Percentiles rank a stretch among this genome's conserved stretches.
These are phyloP conservation scores for Elongisporangium anandrum DNA, from an alignment of 352 stramenopile genomes.

Conservation along the genomic window DNA sequence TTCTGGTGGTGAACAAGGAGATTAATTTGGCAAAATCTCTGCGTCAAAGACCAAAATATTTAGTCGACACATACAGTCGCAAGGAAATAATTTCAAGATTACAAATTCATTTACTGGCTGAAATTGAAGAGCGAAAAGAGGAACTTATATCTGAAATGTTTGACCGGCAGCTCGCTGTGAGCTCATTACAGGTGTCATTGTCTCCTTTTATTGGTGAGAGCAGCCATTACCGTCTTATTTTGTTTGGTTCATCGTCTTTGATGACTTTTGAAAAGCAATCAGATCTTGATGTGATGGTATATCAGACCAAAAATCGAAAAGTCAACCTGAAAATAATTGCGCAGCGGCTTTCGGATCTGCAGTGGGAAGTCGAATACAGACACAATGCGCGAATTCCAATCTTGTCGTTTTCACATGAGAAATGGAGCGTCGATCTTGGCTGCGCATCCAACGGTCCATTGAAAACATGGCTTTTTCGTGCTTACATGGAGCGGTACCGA, in stretches of 20 bases:
- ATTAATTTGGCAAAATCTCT: constrained; percentile 1
- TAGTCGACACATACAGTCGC: too few relatives aligned
- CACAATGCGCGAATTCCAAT: constrained; percentile 35
- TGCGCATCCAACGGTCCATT: constrained; percentile 45
- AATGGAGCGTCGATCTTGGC: constrained; percentile 69
- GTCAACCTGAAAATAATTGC: constrained; percentile 29
- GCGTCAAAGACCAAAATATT: too few relatives aligned
- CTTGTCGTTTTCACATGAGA: constrained; percentile 52
- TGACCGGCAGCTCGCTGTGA: constrained; percentile 58
- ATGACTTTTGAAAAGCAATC: constrained; percentile 77
- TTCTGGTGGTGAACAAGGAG: constrained; percentile 40
- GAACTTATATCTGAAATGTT: constrained; percentile 55
- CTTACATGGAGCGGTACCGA: constrained; percentile 55
- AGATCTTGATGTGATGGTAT: constrained; percentile 65
- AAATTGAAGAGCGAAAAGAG: constrained; percentile 44
- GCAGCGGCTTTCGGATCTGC: constrained; percentile 28
- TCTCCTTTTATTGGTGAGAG: constrained; percentile 29
- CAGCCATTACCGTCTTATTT: constrained; percentile 32
- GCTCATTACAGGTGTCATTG: constrained; percentile 32
- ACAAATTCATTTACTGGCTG: constrained; percentile 51
- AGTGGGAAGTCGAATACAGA: constrained; percentile 21
- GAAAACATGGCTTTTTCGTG: constrained; percentile 69
- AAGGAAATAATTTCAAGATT: constrained; percentile 40
- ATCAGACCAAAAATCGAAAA: constrained; percentile 7
- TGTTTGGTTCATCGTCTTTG: constrained; percentile 69